Evolutionary conservation across 2,329 filamentous ascomycete species (phyloP).

Genomic region (Samsoniella hepiali): DNA sequence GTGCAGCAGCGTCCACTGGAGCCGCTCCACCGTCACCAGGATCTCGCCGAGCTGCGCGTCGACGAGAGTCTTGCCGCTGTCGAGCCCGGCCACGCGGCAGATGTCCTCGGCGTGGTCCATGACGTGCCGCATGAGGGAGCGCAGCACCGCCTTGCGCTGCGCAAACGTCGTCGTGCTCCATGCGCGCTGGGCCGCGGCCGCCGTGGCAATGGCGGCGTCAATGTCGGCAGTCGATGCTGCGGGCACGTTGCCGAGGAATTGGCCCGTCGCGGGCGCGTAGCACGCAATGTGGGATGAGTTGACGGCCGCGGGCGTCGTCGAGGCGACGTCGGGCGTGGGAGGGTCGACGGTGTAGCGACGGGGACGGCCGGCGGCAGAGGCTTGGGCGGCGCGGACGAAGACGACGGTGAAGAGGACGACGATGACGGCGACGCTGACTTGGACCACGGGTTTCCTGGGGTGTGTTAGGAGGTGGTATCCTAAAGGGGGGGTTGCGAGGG

Average conservation of each 20-base stretch:
- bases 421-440: conserved; percentile 29
- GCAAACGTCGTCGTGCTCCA: conserved; percentile 79
- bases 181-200: conserved; percentile 67
- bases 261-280: conserved; percentile 86
- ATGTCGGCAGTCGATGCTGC: conserved; percentile 74
- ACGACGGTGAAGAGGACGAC: conserved; percentile 31
- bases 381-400: conserved; percentile 30
- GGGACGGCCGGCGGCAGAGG: conserved; percentile 37
- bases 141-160: conserved; percentile 74
- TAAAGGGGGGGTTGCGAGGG: background rate
- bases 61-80: conserved; percentile 94
- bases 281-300: conserved; percentile 72
- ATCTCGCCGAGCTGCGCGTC: conserved; percentile 95
- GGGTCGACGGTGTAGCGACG: conserved; percentile 59
- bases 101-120: conserved; percentile 88
- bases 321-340: conserved; percentile 56
- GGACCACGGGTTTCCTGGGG: conserved; percentile 28
- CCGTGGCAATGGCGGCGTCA: conserved; percentile 71
- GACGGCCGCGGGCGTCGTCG: conserved; percentile 56
- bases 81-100: conserved; percentile 78
- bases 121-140: conserved; percentile 76
- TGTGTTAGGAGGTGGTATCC: background rate
- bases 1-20: conserved; percentile 90
- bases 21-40: conserved; percentile 87
- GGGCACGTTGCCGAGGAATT: conserved; percentile 74